Percentiles rank a stretch among this genome's conserved stretches.
phyloP scores from a whole-genome alignment of 805 yeast genomes.

The Yamadazyma kitorensis region DNA sequence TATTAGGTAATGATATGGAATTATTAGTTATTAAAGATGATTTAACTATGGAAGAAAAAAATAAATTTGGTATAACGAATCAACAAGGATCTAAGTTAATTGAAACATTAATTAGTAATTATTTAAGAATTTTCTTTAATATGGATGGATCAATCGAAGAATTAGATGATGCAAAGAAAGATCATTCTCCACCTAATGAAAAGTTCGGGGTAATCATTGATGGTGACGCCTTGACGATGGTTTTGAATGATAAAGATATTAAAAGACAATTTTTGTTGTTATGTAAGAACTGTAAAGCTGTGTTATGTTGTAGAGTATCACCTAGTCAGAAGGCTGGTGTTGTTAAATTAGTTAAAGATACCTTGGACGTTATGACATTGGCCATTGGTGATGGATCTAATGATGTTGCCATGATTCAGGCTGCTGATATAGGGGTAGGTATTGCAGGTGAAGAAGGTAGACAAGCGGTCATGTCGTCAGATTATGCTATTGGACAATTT shows the following conservation, averaged over 20 bases:
- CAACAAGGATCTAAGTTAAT: constrained; percentile 37
- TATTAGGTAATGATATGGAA: constrained; percentile 74
- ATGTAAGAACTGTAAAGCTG: constrained; percentile 80
- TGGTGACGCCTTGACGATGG: constrained; percentile 67
- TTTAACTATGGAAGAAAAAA: constrained; percentile 24
- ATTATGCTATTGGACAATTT: constrained; percentile 83
- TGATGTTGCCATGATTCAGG: constrained; percentile 89
- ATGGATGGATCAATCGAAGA: constrained; percentile 62
- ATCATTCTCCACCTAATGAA: constrained; percentile 67
- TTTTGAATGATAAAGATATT: constrained; percentile 36
- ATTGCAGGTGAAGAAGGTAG: constrained; percentile 91
- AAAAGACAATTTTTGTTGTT: constrained; percentile 61
- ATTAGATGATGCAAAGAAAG: constrained; percentile 46
- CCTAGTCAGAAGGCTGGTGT: constrained; percentile 88
- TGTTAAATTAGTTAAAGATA: constrained; percentile 71
- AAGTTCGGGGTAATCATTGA: constrained; percentile 71
- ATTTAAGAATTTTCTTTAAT: constrained; percentile 52
- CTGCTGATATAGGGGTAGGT: constrained; percentile 86
- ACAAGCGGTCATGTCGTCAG: constrained; percentile 86
- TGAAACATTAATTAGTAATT: constrained; percentile 47
- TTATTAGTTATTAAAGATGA: constrained; percentile 53
- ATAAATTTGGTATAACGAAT: constrained; percentile 18
- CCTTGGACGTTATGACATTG: constrained; percentile 75
- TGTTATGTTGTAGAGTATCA: constrained; percentile 82
- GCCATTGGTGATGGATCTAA: constrained; percentile 90